A percentile compares a stretch with the other conserved stretches of the same genome.
These are phyloP conservation scores for Trichoderma gracile DNA, from an alignment of 2,329 filamentous ascomycete genomes.

Conservation along the genomic window DNA sequence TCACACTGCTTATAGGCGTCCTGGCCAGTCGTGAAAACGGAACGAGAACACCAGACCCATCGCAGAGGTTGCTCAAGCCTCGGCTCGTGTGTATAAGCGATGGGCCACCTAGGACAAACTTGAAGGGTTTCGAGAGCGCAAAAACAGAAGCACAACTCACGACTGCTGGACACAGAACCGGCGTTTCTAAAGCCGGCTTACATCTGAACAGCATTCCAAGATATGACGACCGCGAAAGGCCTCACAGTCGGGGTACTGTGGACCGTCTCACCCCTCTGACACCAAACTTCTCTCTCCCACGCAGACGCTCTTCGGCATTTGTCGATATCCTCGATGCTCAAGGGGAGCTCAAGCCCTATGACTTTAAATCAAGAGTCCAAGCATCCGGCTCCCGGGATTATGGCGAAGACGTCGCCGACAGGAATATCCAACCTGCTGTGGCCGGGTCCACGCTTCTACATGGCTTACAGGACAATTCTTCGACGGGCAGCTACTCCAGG, in stretches of 20 bases:
- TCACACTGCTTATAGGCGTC: slow-evolving; percentile 10
- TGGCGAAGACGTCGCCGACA: slow-evolving; percentile 65
- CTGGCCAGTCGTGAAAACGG: slow-evolving; percentile 12
- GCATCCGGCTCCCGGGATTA: slow-evolving; percentile 56
- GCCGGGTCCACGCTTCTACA: neutral
- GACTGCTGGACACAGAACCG: neutral
- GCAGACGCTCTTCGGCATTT: slow-evolving; percentile 20
- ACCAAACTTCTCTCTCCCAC: neutral
- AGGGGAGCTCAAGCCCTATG: slow-evolving; percentile 50
- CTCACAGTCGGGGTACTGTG: neutral
- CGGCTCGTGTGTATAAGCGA: slow-evolving; percentile 22
- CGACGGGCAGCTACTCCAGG: slow-evolving; percentile 11
- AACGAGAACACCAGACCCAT: slow-evolving; percentile 12
- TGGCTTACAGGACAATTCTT: slow-evolving; percentile 20
- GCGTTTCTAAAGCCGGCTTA: slow-evolving; percentile 5
- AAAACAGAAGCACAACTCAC: neutral
- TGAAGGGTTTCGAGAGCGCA: neutral
- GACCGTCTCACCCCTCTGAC: slow-evolving; percentile 2
- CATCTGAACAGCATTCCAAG: neutral
- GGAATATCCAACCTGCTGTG: slow-evolving; percentile 47
- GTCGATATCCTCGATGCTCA: slow-evolving; percentile 62
- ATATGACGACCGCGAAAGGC: neutral
- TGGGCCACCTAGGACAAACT: slow-evolving; percentile 1
- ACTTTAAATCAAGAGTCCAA: slow-evolving; percentile 51
- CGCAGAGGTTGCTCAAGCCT: slow-evolving; percentile 20